Conservation (phyloP, 2,329 filamentous ascomycete species). For the Emmonsiellopsis sp. region DNA sequence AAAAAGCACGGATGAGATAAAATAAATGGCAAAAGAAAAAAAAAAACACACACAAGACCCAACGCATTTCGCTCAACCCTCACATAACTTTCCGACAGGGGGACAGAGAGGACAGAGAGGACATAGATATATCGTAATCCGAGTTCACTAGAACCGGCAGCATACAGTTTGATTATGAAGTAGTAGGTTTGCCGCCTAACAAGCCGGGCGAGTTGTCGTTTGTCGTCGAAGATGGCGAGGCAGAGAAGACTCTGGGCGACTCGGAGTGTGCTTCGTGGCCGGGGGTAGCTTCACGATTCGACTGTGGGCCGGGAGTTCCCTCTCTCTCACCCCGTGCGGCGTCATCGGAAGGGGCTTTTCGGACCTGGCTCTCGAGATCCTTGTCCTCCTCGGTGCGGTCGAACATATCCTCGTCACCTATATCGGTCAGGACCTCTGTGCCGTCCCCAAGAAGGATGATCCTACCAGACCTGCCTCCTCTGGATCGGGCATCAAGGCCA, state of each 20-base stretch:
- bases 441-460: constrained; percentile 95
- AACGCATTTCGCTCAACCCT: constrained; percentile 5
- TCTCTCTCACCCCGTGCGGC: constrained; percentile 36
- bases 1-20: constrained; percentile 1
- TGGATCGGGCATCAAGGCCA: constrained; percentile 42
- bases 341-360: constrained; percentile 43
- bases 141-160: constrained; percentile 10
- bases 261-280: neutral
- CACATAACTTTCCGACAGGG: constrained; percentile 2
- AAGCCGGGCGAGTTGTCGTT: constrained; percentile 13
- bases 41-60: neutral
- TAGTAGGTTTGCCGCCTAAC: neutral
- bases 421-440: constrained; percentile 81
- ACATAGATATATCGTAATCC: constrained; percentile 8
- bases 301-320: constrained; percentile 42
- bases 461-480: constrained; percentile 63
- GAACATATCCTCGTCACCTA: constrained; percentile 88
- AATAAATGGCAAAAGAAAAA: neutral
- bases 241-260: constrained; percentile 18
- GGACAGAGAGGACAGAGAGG: constrained; percentile 4
- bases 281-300: constrained; percentile 20
- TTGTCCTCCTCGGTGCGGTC: constrained; percentile 81
- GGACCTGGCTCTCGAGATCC: constrained; percentile 74
- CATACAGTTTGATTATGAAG: neutral
- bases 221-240: constrained; percentile 29